Base-by-base conservation (phyloP, 805 yeast species). In the Candida sphagnicola region DNA sequence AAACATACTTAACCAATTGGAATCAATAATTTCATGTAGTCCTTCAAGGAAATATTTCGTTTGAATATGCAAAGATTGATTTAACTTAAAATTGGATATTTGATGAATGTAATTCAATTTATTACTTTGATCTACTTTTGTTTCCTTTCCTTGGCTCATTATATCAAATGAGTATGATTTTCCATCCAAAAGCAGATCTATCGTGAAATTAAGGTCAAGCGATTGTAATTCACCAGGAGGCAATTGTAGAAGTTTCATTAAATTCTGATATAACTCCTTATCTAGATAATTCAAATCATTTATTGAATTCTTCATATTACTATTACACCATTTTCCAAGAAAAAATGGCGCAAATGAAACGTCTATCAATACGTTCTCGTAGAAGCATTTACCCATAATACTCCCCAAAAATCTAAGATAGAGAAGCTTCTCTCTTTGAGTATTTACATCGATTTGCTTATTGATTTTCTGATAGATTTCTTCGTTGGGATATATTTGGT, bases 261-360 rank as follows among this genome's bases (percentile, higher is more conserved):
- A 66, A 43, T 77, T 85, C 3, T 58, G 41, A 50, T 85, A 86
- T 13, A 91, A 61, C 24, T 80, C 83, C 0, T 67, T 58, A 57
- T 91, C 99, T 29, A 85, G 67, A 33, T 78, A 74, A 33, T 73
- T 75, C 46, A 91, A 66, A 51, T 91, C 98, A 56, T 89, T 91
- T 49, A 90, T 80, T 0, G 90, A 77, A 48, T 72, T 80, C 41
- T 76, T 74, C 56, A 59, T 54, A 4, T 50, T 40, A 15, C 59
- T 60, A 24, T 66, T 70, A 35, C 74, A 65, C 82, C 91, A 78
- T 53, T 85, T 57, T 74, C 78, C 58, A 31, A 93, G 58, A 51
- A 91, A 91, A 46, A 88, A 87, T 2, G 91, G 85, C 0, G 97
- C 89, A 71, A 91, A 90, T 13, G 80, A 75, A 17, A 86, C 75